Percentiles rank a stretch among this genome's conserved stretches.
phyloP scores from a whole-genome alignment of 768 basidiomycete genomes.

The Tulasnella sp. region DNA sequence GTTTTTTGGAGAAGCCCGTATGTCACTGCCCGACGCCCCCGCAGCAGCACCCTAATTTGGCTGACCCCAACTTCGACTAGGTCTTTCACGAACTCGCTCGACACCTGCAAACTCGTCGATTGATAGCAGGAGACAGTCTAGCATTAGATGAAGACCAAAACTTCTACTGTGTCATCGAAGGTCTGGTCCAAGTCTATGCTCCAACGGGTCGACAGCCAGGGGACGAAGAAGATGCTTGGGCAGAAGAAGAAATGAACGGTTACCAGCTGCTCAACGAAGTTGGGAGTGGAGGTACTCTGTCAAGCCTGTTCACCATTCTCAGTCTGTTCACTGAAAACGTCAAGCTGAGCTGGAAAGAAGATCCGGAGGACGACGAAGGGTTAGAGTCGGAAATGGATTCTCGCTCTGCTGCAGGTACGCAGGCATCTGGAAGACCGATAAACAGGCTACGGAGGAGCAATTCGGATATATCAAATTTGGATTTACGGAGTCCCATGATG shows the following conservation, averaged over 20 bases:
- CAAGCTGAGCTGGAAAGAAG: slow-evolving; percentile 85
- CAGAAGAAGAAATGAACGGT: slow-evolving; percentile 86
- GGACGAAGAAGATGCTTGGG: slow-evolving; percentile 59
- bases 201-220: slow-evolving; percentile 47
- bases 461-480: slow-evolving; percentile 63
- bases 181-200: slow-evolving; percentile 91
- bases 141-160: slow-evolving; percentile 87
- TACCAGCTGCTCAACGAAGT: slow-evolving; percentile 97
- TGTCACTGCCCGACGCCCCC: slow-evolving; percentile 36
- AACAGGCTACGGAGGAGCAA: slow-evolving; percentile 37
- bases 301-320: slow-evolving; percentile 94
- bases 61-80: slow-evolving; percentile 41
- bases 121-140: slow-evolving; percentile 93
- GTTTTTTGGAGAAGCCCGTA: slow-evolving; percentile 96
- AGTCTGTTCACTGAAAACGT: slow-evolving; percentile 94
- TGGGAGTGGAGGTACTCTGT: slow-evolving; percentile 89
- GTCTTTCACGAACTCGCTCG: slow-evolving; percentile 96
- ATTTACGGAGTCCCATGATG: slow-evolving; percentile 40
- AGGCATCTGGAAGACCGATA: not conserved
- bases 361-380: slow-evolving; percentile 28
- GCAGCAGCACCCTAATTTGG: not conserved
- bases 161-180: slow-evolving; percentile 98
- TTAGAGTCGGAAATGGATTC: not conserved
- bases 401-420: not conserved
- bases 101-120: slow-evolving; percentile 89